Evolutionary conservation across 805 yeast species (phyloP).

Genomic region (Hanseniaspora nectarophila): DNA sequence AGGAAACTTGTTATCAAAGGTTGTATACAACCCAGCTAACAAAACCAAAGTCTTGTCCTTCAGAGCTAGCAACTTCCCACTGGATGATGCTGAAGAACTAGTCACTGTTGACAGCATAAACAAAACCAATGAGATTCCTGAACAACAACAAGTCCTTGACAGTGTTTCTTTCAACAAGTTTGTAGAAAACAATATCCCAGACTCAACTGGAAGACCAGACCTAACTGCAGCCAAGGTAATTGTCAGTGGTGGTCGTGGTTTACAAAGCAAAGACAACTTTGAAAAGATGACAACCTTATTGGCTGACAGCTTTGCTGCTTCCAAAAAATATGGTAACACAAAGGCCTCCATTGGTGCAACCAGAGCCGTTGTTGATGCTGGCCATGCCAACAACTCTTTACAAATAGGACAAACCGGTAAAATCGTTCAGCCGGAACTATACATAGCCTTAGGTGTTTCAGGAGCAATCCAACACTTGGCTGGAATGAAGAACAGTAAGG

Average conservation of each 20-base stretch:
- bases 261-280: slow-evolving; percentile 79
- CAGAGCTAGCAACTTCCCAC: slow-evolving; percentile 6
- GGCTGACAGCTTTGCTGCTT: slow-evolving; percentile 55
- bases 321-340: slow-evolving; percentile 1
- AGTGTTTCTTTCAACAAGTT: slow-evolving; percentile 30
- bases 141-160: slow-evolving; percentile 20
- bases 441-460: slow-evolving; percentile 84
- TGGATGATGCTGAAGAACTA: slow-evolving; percentile 28
- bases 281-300: slow-evolving; percentile 66
- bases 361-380: slow-evolving; percentile 95
- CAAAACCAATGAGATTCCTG: slow-evolving; percentile 39
- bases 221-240: slow-evolving; percentile 70
- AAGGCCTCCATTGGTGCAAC: slow-evolving; percentile 99
- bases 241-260: slow-evolving; percentile 89
- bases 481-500: slow-evolving; percentile 94
- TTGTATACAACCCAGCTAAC: slow-evolving; percentile 53
- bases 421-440: slow-evolving; percentile 90
- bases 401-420: slow-evolving; percentile 98
- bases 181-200: slow-evolving; percentile 46
- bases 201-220: slow-evolving; percentile 75
- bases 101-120: slow-evolving; percentile 22
- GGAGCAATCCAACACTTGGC: slow-evolving; percentile 98
- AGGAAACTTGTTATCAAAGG: slow-evolving; percentile 82
- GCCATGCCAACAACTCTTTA: slow-evolving; percentile 87
- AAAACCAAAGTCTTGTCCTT: slow-evolving; percentile 41